Evolutionary conservation across 2,329 filamentous ascomycete species (phyloP).

Genomic region (Exophiala sp.): DNA sequence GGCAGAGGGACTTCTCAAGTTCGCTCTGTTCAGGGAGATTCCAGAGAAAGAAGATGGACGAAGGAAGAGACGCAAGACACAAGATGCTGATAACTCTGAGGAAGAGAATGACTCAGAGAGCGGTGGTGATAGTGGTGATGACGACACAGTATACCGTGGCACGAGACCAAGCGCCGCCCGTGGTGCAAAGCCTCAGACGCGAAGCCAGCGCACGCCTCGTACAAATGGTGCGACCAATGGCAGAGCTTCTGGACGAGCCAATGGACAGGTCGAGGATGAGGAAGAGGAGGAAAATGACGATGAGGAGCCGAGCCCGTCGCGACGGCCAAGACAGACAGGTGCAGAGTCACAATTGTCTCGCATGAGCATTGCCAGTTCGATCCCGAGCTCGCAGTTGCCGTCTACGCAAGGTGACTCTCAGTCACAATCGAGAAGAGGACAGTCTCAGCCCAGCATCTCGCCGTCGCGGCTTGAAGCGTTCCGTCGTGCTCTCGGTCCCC

Average conservation of each 20-base stretch:
- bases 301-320: constrained; percentile 39
- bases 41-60: constrained; percentile 65
- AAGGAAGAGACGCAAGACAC: constrained; percentile 77
- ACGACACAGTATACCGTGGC: constrained; percentile 27
- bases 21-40: constrained; percentile 96
- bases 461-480: constrained; percentile 67
- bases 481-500: constrained; percentile 73
- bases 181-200: constrained; percentile 23
- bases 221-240: constrained; percentile 35
- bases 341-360: constrained; percentile 36
- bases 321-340: constrained; percentile 36
- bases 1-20: constrained; percentile 85
- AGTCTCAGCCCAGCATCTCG: constrained; percentile 68
- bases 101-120: constrained; percentile 54
- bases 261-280: constrained; percentile 53
- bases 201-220: constrained; percentile 24
- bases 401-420: constrained; percentile 37
- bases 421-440: constrained; percentile 36
- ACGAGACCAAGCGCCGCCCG: constrained; percentile 29
- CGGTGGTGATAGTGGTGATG: constrained; percentile 33
- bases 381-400: constrained; percentile 71
- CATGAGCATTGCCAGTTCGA: constrained; percentile 71
- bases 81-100: constrained; percentile 62
- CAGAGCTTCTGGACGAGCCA: constrained; percentile 38
- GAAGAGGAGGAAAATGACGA: constrained; percentile 54